phyloP scores from a whole-genome alignment of 805 yeast genomes.

The Alloascoidea africana region DNA sequence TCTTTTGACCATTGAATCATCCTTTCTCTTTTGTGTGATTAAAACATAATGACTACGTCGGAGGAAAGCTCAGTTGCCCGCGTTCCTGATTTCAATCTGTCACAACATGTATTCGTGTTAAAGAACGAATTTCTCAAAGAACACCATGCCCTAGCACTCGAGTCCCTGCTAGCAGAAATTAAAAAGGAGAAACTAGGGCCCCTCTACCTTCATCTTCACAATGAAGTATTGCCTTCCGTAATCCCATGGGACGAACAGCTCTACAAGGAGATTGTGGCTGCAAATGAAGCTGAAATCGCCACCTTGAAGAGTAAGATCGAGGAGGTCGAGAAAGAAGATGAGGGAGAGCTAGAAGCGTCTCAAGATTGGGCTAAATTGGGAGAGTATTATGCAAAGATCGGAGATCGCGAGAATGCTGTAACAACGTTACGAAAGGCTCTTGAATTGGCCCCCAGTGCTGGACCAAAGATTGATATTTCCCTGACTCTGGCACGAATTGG shows the following conservation, averaged over 20 bases:
- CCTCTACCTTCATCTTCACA: slow-evolving; percentile 54
- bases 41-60: not conserved
- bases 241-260: slow-evolving; percentile 46
- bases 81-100: slow-evolving; percentile 70
- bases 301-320: slow-evolving; percentile 28
- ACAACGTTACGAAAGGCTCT: slow-evolving; percentile 55
- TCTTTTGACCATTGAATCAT: too few relatives aligned
- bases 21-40: too few relatives aligned
- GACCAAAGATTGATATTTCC: slow-evolving; percentile 76
- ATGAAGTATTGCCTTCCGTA: slow-evolving; percentile 23
- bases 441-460: slow-evolving; percentile 72
- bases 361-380: slow-evolving; percentile 70
- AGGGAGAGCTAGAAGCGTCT: slow-evolving; percentile 74
- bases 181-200: slow-evolving; percentile 60
- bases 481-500: slow-evolving; percentile 78
- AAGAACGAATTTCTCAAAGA: slow-evolving; percentile 21
- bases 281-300: slow-evolving; percentile 40
- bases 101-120: slow-evolving; percentile 66
- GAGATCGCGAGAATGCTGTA: slow-evolving; percentile 63
- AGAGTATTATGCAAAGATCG: slow-evolving; percentile 74
- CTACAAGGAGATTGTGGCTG: slow-evolving; percentile 32
- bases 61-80: slow-evolving; percentile 13
- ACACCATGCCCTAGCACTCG: slow-evolving; percentile 27
- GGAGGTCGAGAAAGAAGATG: slow-evolving; percentile 53
- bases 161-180: slow-evolving; percentile 37